Percentiles rank a stretch among this genome's conserved stretches.
Conservation (phyloP, 2,329 filamentous ascomycete genomes). For the Emydomyces testavorans region DNA sequence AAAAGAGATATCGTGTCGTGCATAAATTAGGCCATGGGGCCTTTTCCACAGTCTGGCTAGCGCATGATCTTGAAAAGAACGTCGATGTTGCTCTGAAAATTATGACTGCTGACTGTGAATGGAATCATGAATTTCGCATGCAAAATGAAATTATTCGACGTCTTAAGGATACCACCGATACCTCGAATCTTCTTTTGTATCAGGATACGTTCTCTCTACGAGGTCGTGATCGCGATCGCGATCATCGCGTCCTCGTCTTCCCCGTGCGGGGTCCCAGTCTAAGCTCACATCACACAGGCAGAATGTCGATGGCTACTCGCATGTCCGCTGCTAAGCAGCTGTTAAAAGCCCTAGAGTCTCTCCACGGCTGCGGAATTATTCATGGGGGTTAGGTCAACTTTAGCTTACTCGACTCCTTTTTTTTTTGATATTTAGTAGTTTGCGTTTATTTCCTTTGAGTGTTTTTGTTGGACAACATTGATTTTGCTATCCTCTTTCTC, state of each 20-base stretch:
- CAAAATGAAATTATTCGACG: slow-evolving; percentile 6
- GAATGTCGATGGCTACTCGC: slow-evolving; percentile 18
- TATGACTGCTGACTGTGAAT: slow-evolving; percentile 5
- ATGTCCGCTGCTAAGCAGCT: slow-evolving; percentile 25
- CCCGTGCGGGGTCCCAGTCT: slow-evolving; percentile 20
- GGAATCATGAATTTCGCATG: slow-evolving; percentile 7
- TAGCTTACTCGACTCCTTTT: slow-evolving; percentile 2
- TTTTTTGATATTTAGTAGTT: slow-evolving; percentile 5
- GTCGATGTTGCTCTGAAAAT: slow-evolving; percentile 11
- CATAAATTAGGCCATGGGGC: slow-evolving; percentile 11
- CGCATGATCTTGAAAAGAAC: slow-evolving; percentile 8
- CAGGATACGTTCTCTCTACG: slow-evolving; percentile 3
- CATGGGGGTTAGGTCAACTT: slow-evolving; percentile 20
- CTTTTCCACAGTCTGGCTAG: slow-evolving; percentile 13
- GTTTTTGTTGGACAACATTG: slow-evolving; percentile 2
- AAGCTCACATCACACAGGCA: slow-evolving; percentile 2
- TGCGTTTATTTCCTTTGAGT: slow-evolving; percentile 3
- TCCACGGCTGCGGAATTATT: slow-evolving; percentile 23
- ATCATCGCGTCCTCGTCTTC: slow-evolving; percentile 18
- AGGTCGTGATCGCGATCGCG: slow-evolving; percentile 1
- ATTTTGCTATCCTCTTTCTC: slow-evolving; percentile 9
- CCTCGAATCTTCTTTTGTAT: slow-evolving; percentile 9
- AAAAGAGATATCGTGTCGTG: slow-evolving; percentile 10
- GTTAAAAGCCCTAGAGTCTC: slow-evolving; percentile 20
- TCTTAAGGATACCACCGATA: slow-evolving; percentile 9